These are phyloP conservation scores for Cyanodermella asteris DNA, from an alignment of 2,329 filamentous ascomycete genomes.

Conservation along the genomic window DNA sequence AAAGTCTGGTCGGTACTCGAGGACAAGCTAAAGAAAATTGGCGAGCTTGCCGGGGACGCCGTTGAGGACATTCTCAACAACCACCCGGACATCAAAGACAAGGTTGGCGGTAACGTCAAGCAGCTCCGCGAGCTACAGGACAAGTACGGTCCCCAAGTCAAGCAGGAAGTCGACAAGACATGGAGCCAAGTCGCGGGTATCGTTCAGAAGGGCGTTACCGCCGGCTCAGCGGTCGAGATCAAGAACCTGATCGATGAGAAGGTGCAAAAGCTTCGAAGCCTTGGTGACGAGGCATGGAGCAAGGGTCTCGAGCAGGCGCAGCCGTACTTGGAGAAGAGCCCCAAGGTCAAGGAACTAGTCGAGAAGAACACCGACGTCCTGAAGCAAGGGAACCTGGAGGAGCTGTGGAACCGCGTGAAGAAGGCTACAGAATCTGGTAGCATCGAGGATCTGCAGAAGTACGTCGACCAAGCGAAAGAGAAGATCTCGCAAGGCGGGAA, in stretches of 20 bases:
- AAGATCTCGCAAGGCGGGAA: conserved; percentile 31
- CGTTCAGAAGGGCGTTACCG: conserved; percentile 36
- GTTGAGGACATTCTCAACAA: conserved; percentile 46
- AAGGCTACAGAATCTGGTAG: conserved; percentile 40
- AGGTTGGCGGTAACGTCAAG: conserved; percentile 44
- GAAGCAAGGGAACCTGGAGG: conserved; percentile 42
- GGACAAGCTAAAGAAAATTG: conserved; percentile 37
- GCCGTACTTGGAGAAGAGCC: conserved; percentile 53
- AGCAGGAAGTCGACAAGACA: conserved; percentile 53
- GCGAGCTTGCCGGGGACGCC: conserved; percentile 39
- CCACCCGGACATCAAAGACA: conserved; percentile 51
- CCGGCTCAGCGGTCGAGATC: conserved; percentile 28
- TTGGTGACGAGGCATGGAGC: conserved; percentile 51
- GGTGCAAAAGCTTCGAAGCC: conserved; percentile 39
- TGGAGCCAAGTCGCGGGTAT: conserved; percentile 46
- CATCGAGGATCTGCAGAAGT: conserved; percentile 34
- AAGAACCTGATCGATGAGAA: conserved; percentile 47
- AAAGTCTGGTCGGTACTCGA: conserved; percentile 41
- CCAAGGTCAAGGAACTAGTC: conserved; percentile 49
- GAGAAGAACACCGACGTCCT: conserved; percentile 48
- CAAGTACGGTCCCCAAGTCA: conserved; percentile 50
- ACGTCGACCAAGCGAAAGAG: conserved; percentile 35
- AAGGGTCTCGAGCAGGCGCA: conserved; percentile 50
- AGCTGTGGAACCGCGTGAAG: conserved; percentile 42
- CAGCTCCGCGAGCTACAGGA: conserved; percentile 49